Base-by-base conservation (phyloP, 805 yeast species). In the Teunomyces gatunensis region DNA sequence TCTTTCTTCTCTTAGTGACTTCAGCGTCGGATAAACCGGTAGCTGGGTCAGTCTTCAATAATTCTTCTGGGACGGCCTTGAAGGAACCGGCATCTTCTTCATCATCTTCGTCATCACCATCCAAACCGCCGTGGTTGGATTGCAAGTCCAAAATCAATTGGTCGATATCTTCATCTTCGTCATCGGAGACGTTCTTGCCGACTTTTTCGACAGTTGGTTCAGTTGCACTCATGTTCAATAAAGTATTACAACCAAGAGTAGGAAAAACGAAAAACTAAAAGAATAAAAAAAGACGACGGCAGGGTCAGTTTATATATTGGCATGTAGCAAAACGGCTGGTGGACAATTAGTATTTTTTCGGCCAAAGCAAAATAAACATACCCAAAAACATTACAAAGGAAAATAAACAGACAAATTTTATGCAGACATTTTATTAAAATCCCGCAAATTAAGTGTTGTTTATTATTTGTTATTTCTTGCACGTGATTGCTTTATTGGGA, bases 51-150 rank as follows among this genome's bases (percentile, higher is more conserved):
- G 96, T 89, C 71, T 86, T 85, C 62, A 89, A 78, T 57, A 87
- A 72, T 64, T 86, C 94, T 61, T 89, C 96, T 47, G 96, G 95
- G 46, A 89, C 89, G 51, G 87, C 86, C 71, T 85, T 82, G 69
- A 71, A 71, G 23, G 76, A 60, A 35, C 63, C 69, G 30, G 48
- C 65, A 40, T 60, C 72, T n/a, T 65, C 74, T 33, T 55, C 64
- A 23, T 56, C 63, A 15, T 48, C n/a, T n/a, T n/a, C n/a, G n/a
- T 41, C 50, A 28, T 47, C 57, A 18, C 27, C 27, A 6, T 47
- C 54, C n/a, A 15, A 41, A 12, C 37, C 62, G 57, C 78, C 81
- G 55, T 75, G 77, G 69, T 83, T 73, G 55, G 87, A 82, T 74
- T 89, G 96, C 62, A 89, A 77, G 63, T 89, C 96, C 55, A 80